These are phyloP conservation scores for Fusarium avenaceum DNA, from an alignment of 2,329 filamentous ascomycete species.

Conservation along the genomic window DNA sequence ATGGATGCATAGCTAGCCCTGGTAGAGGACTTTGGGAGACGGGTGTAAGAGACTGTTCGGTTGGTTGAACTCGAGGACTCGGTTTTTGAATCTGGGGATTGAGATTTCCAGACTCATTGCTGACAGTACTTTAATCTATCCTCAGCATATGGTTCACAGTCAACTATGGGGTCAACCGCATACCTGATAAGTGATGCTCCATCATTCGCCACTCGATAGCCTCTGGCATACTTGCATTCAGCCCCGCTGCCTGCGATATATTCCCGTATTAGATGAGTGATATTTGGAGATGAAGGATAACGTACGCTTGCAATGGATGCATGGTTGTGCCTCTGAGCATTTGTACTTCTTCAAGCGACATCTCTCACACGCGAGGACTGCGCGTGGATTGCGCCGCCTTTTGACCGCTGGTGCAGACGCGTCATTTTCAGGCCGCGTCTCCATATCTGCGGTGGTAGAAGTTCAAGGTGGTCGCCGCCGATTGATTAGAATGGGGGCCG, in stretches of 20 bases:
- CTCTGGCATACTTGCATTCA: conserved; percentile 21
- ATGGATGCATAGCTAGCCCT: not conserved
- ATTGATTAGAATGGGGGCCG: no score
- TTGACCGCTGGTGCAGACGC: conserved; percentile 7
- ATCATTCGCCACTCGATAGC: not conserved
- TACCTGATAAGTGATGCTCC: conserved; percentile 6
- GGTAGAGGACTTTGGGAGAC: conserved; percentile 7
- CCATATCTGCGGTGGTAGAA: not conserved
- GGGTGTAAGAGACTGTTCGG: not conserved
- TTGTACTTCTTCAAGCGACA: conserved; percentile 20
- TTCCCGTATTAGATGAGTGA: not conserved
- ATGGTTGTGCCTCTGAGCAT: conserved; percentile 12
- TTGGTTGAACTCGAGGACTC: not conserved
- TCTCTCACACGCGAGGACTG: conserved; percentile 11
- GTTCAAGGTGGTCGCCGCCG: no score
- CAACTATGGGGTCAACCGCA: not conserved
- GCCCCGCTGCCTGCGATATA: not conserved
- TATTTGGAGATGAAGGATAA: not conserved
- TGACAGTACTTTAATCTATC: no score
- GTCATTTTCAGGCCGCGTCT: conserved; percentile 20
- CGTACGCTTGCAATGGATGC: conserved; percentile 12
- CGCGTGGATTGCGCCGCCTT: not conserved
- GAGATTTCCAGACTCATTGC: no score
- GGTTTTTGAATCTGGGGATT: not conserved
- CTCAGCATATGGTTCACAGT: no score